Evolutionary conservation across 306 rosid genomes (phyloP).

Genomic region (Fragaria iinumae): DNA sequence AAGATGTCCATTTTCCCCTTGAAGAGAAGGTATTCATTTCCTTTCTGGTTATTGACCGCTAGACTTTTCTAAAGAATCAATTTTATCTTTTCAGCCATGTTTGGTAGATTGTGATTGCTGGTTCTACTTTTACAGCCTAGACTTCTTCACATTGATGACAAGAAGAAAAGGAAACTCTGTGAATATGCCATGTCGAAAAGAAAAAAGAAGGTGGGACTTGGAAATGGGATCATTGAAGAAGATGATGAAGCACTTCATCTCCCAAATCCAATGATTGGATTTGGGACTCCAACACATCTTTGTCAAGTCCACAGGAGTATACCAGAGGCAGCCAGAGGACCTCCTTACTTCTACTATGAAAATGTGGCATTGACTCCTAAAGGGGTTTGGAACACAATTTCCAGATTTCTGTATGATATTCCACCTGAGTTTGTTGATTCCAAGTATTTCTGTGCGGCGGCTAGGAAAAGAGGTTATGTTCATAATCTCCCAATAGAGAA

Average conservation of each 20-base stretch:
- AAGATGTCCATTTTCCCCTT: conserved; percentile 54
- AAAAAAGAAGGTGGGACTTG: conserved; percentile 45
- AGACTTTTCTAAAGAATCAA: not conserved
- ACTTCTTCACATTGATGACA: conserved; percentile 17
- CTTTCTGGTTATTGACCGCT: conserved; percentile 14
- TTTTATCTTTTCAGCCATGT: conserved; percentile 3
- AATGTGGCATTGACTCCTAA: conserved; percentile 94
- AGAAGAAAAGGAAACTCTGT: conserved; percentile 51
- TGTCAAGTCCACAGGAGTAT: conserved; percentile 38
- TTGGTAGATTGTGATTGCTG: conserved; percentile 16
- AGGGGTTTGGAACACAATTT: conserved; percentile 91
- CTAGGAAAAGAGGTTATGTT: conserved; percentile 87
- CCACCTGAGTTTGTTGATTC: conserved; percentile 96
- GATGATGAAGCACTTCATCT: conserved; percentile 72
- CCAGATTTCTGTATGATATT: conserved; percentile 71
- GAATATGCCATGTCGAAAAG: conserved; percentile 54
- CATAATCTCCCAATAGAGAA: conserved; percentile 81
- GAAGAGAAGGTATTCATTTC: conserved; percentile 58
- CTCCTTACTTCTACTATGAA: conserved; percentile 95
- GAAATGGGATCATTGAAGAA: conserved; percentile 36
- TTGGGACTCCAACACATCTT: conserved; percentile 70
- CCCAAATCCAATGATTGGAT: conserved; percentile 91
- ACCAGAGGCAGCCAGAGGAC: conserved; percentile 73
- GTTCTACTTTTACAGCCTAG: conserved; percentile 51
- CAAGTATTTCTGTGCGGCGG: conserved; percentile 80